Base-by-base conservation (phyloP, 345 rosid species). In the Clarkia xantiana region DNA sequence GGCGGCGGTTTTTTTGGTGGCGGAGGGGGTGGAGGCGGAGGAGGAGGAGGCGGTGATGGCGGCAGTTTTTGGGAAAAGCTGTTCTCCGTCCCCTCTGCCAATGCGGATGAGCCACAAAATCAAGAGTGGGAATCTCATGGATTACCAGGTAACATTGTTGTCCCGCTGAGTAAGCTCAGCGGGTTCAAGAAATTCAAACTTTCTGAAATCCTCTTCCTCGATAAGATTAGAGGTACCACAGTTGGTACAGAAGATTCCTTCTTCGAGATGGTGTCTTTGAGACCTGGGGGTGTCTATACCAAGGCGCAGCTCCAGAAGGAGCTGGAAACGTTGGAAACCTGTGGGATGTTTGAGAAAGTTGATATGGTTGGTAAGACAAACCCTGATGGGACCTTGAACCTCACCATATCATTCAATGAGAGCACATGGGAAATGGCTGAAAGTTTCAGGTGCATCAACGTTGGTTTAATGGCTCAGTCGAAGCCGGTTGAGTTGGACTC, bases 321-420 rank as follows among this genome's bases (percentile, higher is more conserved):
- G 81, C 88, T 93, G 0, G 95, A 93, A 62, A 75, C 74, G 13
- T 72, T 93, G 40, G 88, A 94, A 34, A 80, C 90, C 6, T 87
- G 99, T 22, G 99, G 99, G n/a, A 93, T 87, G 96, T 93, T 87
- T 39, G 96, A 93, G 77, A 93, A 74, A 53, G 95, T 93, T 14
- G 99, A 87, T 18, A 69, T 93, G 75, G 95, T 87, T 52, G 81
- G 82, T 42, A 84, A 75, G 56, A 74, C 99, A 1, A 84, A 80
- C 2, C 81, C 94, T 0, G 96, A 87, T 19, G 97, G 97, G 45
- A 87, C 86, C 18, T 44, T 87, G 57, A 71, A 62, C 3, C 51
- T 87, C 20, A 77, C 79, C 0, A 78, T 87, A 42, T 73, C 87
- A 3, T 93, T 87, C 64, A 65, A 79, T 0, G 99, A 93, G 65